phyloP scores from a whole-genome alignment of 345 rosid species.

The Linum lewisii region DNA sequence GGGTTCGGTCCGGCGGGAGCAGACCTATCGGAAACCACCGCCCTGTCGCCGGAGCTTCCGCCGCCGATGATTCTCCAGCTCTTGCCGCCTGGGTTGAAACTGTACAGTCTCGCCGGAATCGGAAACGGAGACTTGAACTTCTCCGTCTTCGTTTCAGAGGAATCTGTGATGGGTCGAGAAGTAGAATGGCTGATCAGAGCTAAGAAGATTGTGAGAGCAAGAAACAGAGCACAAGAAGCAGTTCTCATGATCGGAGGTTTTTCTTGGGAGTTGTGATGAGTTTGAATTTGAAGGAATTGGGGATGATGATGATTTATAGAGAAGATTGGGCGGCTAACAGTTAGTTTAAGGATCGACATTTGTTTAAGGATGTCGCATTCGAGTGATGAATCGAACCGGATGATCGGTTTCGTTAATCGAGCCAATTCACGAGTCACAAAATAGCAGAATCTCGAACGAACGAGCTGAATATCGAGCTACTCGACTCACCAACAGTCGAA shows the following conservation, averaged over 20 bases:
- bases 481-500: too few species aligned
- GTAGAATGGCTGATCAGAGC: conserved; percentile 15
- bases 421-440: too few species aligned
- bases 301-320: too few species aligned
- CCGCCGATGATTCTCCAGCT: not conserved
- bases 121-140: conserved; percentile 7
- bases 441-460: too few species aligned
- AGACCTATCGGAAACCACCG: conserved; percentile 14
- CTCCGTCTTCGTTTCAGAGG: not conserved
- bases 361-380: too few species aligned
- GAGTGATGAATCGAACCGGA: too few species aligned
- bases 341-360: too few species aligned
- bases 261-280: too few species aligned
- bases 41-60: conserved; percentile 6
- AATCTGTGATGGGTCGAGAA: conserved; percentile 19
- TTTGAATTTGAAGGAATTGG: too few species aligned
- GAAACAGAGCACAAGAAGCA: conserved; percentile 12
- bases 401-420: too few species aligned
- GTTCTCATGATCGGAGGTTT: conserved; percentile 14
- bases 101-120: conserved; percentile 7
- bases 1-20: conserved; percentile 56
- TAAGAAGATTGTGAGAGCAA: conserved; percentile 16
- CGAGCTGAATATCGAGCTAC: too few species aligned
- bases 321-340: too few species aligned
- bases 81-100: conserved; percentile 6